These are phyloP conservation scores for Nigrograna mackinnonii DNA, from an alignment of 2,329 filamentous ascomycete genomes.

Conservation along the genomic window DNA sequence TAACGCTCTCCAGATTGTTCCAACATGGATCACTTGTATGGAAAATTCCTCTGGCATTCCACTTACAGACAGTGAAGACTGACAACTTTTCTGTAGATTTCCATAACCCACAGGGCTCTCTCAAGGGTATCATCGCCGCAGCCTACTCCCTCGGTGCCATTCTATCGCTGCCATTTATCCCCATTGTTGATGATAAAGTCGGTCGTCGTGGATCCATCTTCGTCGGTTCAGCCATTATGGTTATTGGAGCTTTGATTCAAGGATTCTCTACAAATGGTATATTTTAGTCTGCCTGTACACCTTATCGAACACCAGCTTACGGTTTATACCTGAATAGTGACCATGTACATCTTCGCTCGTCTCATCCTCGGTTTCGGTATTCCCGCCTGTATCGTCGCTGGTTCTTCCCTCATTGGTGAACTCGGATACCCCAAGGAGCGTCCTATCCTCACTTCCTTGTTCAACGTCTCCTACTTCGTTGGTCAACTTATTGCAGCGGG, in stretches of 20 bases:
- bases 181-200: constrained; percentile 40
- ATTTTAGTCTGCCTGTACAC: too few relatives aligned
- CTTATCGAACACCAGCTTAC: constrained; percentile 2
- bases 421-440: constrained; percentile 69
- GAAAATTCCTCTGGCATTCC: too few relatives aligned
- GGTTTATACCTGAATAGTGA: too few relatives aligned
- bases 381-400: constrained; percentile 63
- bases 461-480: constrained; percentile 69
- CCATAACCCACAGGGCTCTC: constrained; percentile 33
- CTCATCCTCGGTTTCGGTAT: constrained; percentile 69
- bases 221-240: constrained; percentile 46
- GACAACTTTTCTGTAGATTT: constrained; percentile 11
- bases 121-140: constrained; percentile 43
- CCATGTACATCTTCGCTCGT: constrained; percentile 59
- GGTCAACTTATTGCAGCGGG: constrained; percentile 58
- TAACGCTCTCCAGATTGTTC: constrained; percentile 22
- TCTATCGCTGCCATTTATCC: constrained; percentile 29
- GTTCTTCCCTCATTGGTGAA: constrained; percentile 60
- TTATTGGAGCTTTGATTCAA: constrained; percentile 39
- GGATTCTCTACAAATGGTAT: constrained; percentile 15
- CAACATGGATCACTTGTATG: constrained; percentile 18
- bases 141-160: constrained; percentile 43
- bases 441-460: constrained; percentile 64
- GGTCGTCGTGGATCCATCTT: constrained; percentile 44
- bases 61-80: neutral